Evolutionary conservation across 768 basidiomycete genomes (phyloP), one percentile per base, ranked within the genome.

Genomic region (Leccinum subgranulosum): DNA sequence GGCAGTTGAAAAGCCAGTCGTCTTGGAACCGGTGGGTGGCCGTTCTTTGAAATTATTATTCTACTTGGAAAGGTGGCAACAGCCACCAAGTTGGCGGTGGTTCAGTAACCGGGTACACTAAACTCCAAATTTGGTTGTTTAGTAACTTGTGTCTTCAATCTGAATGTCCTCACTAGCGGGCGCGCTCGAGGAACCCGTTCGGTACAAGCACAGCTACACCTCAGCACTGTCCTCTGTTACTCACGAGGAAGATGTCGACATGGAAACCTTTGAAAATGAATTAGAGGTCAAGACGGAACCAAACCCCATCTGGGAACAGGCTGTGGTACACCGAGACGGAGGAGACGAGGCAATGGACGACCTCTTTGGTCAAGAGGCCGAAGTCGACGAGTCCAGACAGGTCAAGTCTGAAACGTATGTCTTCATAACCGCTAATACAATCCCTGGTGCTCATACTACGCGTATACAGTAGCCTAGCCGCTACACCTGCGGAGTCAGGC

Each of bases 301-400:
- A 4, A 53, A 57, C 29, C n/a, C 51, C 21, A 41, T 47, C 52
- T n/a, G 27, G 2, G 63, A 21, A 41, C 59, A 74, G 34, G 76
- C 53, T 23, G 28, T 54, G 5, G 25, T 61, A 4, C 51, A 56
- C 33, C 53, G 14, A 28, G 62, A 60, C 17, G 62, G 53, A 10
- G 50, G 64, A 64, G 78, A 86, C 61, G 82, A 83, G 62, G 82
- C 81, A 58, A 88, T 90, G 85, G 82, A 83, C 60, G 90, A 92
- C 70, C 81, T 92, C 54, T 92, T 92, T 69, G 90, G 89, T 33
- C 84, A 87, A 60, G 89, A 90, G 54, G 79, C 82, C 46, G 84
- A 78, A 15, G 68, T 62, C 15, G 75, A 79, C 12, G 76, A 67
- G 29, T 51, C 56, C 34, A 64, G 65, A 56, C 66, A 79, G 36